Percentiles rank a stretch among this genome's conserved stretches.
Conservation (phyloP, 768 basidiomycete species). For the Austroboletus eburneus region DNA sequence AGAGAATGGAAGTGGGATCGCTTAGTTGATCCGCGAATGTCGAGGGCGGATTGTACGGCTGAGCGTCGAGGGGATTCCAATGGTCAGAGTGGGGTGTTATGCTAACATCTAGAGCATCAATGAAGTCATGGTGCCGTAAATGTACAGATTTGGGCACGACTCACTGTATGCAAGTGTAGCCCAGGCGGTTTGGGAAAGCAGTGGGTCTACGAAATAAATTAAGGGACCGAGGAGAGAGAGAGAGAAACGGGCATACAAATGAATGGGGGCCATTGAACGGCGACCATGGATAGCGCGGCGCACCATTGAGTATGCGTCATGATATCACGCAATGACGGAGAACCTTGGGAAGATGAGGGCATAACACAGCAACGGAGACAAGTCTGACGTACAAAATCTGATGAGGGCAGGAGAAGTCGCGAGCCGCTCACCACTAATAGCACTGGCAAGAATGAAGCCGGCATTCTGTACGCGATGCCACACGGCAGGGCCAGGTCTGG, state of each 20-base stretch:
- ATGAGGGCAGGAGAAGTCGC: slow-evolving; percentile 81
- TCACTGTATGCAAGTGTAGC: slow-evolving; percentile 73
- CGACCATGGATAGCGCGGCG: slow-evolving; percentile 84
- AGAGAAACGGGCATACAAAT: slow-evolving; percentile 56
- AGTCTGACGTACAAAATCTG: slow-evolving; percentile 68
- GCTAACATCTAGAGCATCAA: slow-evolving; percentile 58
- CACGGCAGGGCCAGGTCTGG: slow-evolving; percentile 52
- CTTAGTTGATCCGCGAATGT: slow-evolving; percentile 69
- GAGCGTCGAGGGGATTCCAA: slow-evolving; percentile 63
- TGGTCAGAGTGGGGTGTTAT: slow-evolving; percentile 52
- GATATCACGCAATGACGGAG: slow-evolving; percentile 89
- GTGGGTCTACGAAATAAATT: slow-evolving; percentile 59
- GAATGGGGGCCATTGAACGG: slow-evolving; percentile 92
- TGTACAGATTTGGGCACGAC: slow-evolving; percentile 18
- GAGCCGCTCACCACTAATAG: slow-evolving; percentile 87
- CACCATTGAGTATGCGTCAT: slow-evolving; percentile 94
- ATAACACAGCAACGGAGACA: slow-evolving; percentile 7
- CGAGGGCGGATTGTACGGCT: slow-evolving; percentile 60
- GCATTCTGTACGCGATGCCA: slow-evolving; percentile 77
- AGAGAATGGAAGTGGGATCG: slow-evolving; percentile 71
- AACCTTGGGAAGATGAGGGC: slow-evolving; percentile 47
- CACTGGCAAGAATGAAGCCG: slow-evolving; percentile 87
- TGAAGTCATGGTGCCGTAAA: slow-evolving; percentile 8
- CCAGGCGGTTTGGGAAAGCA: slow-evolving; percentile 87
- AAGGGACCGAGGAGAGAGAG: slow-evolving; percentile 9